A percentile compares a stretch with the other conserved stretches of the same genome.
Evolutionary conservation across 306 rosid species (phyloP).

Genomic region (Betula pendula): DNA sequence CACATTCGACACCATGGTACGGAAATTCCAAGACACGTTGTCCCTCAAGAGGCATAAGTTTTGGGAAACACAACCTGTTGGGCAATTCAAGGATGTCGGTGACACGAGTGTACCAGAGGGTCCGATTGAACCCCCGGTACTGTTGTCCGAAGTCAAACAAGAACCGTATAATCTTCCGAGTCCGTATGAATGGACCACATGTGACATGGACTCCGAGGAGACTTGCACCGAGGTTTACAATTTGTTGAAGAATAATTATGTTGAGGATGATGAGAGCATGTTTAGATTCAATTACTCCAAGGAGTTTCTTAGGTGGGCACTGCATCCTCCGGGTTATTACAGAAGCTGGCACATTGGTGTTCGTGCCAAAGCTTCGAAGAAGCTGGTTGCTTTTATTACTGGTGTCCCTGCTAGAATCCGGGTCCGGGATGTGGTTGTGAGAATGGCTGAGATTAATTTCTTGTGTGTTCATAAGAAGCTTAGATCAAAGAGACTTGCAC

Average conservation of each 20-base stretch:
- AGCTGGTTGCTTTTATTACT: slow-evolving; percentile 76
- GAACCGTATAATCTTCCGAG: slow-evolving; percentile 77
- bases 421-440: slow-evolving; percentile 52
- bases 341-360: slow-evolving; percentile 82
- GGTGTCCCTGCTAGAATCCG: slow-evolving; percentile 81
- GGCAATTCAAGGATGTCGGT: slow-evolving; percentile 69
- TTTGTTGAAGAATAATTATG: slow-evolving; percentile 67
- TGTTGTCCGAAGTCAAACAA: slow-evolving; percentile 67
- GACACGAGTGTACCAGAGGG: slow-evolving; percentile 60
- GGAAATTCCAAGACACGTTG: slow-evolving; percentile 63
- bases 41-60: slow-evolving; percentile 61
- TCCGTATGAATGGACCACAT: slow-evolving; percentile 60
- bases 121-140: slow-evolving; percentile 64
- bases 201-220: slow-evolving; percentile 53
- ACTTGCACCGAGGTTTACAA: slow-evolving; percentile 58
- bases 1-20: slow-evolving; percentile 52
- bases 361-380: slow-evolving; percentile 59
- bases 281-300: slow-evolving; percentile 78
- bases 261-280: slow-evolving; percentile 76
- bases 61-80: slow-evolving; percentile 86
- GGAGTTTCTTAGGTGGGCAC: slow-evolving; percentile 76
- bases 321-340: slow-evolving; percentile 65
- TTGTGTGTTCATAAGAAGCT: slow-evolving; percentile 87
- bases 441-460: slow-evolving; percentile 84
- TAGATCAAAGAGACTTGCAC: slow-evolving; percentile 76